phyloP scores from a whole-genome alignment of 257 asterid species.

The Salvia miltiorrhiza region DNA sequence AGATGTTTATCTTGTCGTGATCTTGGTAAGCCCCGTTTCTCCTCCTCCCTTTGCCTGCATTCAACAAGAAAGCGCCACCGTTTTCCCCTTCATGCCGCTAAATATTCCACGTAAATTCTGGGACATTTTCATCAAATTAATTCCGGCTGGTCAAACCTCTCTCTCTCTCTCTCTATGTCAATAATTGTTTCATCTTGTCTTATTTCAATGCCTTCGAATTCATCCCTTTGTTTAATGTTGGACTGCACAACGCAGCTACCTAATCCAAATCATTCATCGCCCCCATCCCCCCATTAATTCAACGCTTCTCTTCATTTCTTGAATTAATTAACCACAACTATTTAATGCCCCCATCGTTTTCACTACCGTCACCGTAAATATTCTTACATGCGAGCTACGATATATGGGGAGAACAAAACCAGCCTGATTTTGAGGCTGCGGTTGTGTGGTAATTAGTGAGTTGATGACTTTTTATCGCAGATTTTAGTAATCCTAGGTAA shows the following conservation, averaged over 20 bases:
- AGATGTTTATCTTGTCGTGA: constrained; percentile 5
- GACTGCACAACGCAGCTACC: constrained; percentile 10
- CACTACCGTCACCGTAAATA: background rate
- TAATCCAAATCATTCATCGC: constrained; percentile 15
- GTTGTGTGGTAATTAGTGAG: background rate
- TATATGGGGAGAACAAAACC: background rate
- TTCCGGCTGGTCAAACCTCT: constrained; percentile 25
- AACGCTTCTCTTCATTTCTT: background rate
- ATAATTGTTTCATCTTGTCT: constrained; percentile 29
- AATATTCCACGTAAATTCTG: constrained; percentile 31
- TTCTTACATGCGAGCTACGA: background rate
- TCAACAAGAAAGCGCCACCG: constrained; percentile 31
- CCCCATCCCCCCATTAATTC: background rate
- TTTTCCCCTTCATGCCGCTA: constrained; percentile 13
- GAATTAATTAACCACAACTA: background rate
- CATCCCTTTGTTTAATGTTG: background rate
- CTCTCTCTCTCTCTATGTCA: constrained; percentile 6
- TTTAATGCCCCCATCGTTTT: background rate
- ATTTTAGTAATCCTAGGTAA: constrained; percentile 15
- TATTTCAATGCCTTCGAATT: constrained; percentile 1
- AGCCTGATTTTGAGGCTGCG: constrained; percentile 1
- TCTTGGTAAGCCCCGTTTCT: background rate
- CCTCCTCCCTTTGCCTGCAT: constrained; percentile 4
- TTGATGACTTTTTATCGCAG: constrained; percentile 12
- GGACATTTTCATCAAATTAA: background rate